A percentile compares a stretch with the other conserved stretches of the same genome.
phyloP scores from a whole-genome alignment of 2,329 filamentous ascomycete species.

The Pseudocercospora macadamiae region DNA sequence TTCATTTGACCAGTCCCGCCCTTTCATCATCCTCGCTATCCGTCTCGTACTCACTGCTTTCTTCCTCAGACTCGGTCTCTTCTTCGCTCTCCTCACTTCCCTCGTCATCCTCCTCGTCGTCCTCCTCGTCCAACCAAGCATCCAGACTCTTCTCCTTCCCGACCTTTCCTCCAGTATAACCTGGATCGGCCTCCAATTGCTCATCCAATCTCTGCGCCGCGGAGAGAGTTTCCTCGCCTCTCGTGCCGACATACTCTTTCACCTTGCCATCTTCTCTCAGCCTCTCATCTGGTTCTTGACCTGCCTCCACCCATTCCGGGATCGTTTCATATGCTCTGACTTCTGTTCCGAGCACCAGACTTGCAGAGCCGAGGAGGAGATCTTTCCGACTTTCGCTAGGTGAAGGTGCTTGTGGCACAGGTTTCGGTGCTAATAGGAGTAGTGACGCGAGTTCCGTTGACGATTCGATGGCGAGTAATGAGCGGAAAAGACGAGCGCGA shows the following conservation, averaged over 20 bases:
- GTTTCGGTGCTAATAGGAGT: constrained; percentile 90
- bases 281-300: constrained; percentile 75
- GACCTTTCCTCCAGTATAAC: constrained; percentile 51
- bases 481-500: constrained; percentile 82
- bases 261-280: constrained; percentile 62
- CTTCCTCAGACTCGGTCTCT: constrained; percentile 51
- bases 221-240: too few relatives aligned
- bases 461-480: constrained; percentile 74
- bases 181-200: constrained; percentile 49
- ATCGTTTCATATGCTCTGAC: constrained; percentile 73
- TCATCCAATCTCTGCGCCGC: constrained; percentile 67
- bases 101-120: constrained; percentile 48
- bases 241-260: constrained; percentile 40
- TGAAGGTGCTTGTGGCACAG: constrained; percentile 85
- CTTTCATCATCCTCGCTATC: constrained; percentile 50
- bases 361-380: constrained; percentile 74
- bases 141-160: constrained; percentile 78
- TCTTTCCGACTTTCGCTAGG: constrained; percentile 82
- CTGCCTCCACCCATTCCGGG: constrained; percentile 81
- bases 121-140: constrained; percentile 79
- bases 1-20: constrained; percentile 13
- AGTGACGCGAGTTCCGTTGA: constrained; percentile 83
- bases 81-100: constrained; percentile 57
- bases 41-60: constrained; percentile 36
- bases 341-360: constrained; percentile 78